Base-by-base conservation (phyloP, 2,329 filamentous ascomycete species). In the Xylaria sp. region DNA sequence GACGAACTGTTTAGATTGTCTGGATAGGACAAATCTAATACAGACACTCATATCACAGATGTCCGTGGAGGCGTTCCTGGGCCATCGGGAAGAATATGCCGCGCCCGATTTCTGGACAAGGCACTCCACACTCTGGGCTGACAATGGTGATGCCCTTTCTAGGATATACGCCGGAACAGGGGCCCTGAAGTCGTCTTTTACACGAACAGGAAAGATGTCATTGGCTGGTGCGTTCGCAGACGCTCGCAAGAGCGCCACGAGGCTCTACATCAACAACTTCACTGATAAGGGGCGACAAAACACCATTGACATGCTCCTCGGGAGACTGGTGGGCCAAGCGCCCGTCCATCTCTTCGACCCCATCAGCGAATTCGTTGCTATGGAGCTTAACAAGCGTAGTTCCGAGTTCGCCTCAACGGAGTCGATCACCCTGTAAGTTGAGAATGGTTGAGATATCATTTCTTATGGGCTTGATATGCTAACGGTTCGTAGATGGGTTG, bases 231-330 rank as follows among this genome's bases (percentile, higher is more conserved):
- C 92, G 9, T 84, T 99, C 66, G 92, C 94, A n/a, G 94, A 99
- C 76, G 89, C 92, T 50, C 85, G 93, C 57, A 99, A 99, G 75
- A 96, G 91, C 65, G 92, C 93, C 0, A 94, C 94, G 55, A 83
- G 94, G 61, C 84, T 97, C 63, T 97, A 97, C 71, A 93, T 97
- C 76, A 99, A 99, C 76, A 97, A 97, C 71, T 97, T 99, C 72
- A 85, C 92, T 7, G 94, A 99, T 73, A 96, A 96, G 65, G 90
- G 88, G 19, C 83, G 92, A 52, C 94, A 99, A 72, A 92, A 91
- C 67, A 97, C 91, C 0, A 97, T 99, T 66, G 94, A 99, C 73
- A 87, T 96, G 76, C 81, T 99, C 4, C 80, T 99, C 4, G 93
- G 93, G 2, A 84, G 92, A 57, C 76, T 96, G 47, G 88, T 96